A percentile compares a stretch with the other conserved stretches of the same genome.
These are phyloP conservation scores for Myxozyma monticola DNA, from an alignment of 805 yeast species.

Conservation along the genomic window DNA sequence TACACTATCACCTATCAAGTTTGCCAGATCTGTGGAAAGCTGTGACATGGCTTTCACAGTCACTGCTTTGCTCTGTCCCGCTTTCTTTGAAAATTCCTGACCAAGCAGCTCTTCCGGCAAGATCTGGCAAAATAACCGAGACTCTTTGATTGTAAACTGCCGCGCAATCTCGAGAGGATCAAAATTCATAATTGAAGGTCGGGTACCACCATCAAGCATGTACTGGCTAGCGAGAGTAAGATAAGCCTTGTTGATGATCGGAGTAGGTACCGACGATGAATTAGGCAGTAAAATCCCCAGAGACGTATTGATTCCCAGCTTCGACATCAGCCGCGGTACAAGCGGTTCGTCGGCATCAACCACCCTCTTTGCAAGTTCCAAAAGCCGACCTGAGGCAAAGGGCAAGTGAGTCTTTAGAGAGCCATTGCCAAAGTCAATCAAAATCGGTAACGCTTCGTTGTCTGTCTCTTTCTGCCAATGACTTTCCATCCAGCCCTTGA, in stretches of 20 bases:
- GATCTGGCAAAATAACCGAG: constrained; percentile 64
- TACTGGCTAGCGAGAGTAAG: constrained; percentile 14
- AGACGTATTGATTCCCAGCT: constrained; percentile 20
- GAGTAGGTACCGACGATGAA: constrained; percentile 29
- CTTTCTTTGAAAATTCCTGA: constrained; percentile 27
- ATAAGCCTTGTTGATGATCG: constrained; percentile 23
- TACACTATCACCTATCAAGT: constrained; percentile 76
- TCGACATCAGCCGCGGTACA: constrained; percentile 30
- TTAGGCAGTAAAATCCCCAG: constrained; percentile 26
- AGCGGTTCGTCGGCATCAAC: constrained; percentile 13
- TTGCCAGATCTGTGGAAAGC: constrained; percentile 78
- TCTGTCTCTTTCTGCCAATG: constrained; percentile 56
- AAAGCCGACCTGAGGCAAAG: constrained; percentile 17
- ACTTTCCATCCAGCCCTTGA: constrained; percentile 85
- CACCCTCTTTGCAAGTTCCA: constrained; percentile 19
- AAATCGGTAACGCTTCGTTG: constrained; percentile 27
- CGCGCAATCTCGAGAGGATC: constrained; percentile 77
- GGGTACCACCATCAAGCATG: constrained; percentile 5
- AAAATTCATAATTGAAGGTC: constrained; percentile 54
- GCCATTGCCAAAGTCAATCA: constrained; percentile 26
- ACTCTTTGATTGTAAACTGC: constrained; percentile 80
- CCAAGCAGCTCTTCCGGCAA: constrained; percentile 57
- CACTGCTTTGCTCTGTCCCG: constrained; percentile 40
- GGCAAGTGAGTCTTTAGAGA: constrained; percentile 12
- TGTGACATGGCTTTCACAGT: constrained; percentile 54